phyloP scores from a whole-genome alignment of 352 stramenopile species.

The Phytophthora sojae region DNA sequence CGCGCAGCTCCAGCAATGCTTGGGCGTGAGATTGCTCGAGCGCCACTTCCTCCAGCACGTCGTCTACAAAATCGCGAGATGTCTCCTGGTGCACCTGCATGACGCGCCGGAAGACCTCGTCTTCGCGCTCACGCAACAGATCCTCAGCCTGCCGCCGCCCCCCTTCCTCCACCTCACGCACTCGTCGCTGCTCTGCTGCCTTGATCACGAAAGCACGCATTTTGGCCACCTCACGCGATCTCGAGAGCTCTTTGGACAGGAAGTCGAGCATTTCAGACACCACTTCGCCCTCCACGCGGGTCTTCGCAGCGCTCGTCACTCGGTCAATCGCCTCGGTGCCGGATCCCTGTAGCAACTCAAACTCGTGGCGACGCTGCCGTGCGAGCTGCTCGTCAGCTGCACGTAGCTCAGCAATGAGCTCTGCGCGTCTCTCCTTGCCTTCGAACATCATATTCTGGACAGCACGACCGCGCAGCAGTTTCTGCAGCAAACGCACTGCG shows the following conservation, averaged over 20 bases:
- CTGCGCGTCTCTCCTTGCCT: constrained; percentile 84
- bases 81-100: constrained; percentile 86
- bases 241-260: constrained; percentile 90
- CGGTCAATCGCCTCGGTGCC: constrained; percentile 49
- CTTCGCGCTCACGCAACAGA: constrained; percentile 77
- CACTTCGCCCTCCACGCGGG: constrained; percentile 87
- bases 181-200: constrained; percentile 71
- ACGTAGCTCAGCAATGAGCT: constrained; percentile 92
- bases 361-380: constrained; percentile 24
- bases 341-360: constrained; percentile 18
- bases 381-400: constrained; percentile 60
- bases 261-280: constrained; percentile 90
- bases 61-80: constrained; percentile 69
- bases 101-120: constrained; percentile 83
- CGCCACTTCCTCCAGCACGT: constrained; percentile 71
- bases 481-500: constrained; percentile 87
- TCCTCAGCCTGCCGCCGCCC: constrained; percentile 90
- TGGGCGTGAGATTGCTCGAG: constrained; percentile 52
- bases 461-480: constrained; percentile 88
- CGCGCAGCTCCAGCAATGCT: constrained; percentile 62
- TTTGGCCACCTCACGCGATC: constrained; percentile 78
- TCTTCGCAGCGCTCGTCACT: constrained; percentile 58
- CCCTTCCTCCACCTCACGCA: constrained; percentile 87
- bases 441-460: constrained; percentile 96
- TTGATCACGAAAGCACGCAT: constrained; percentile 77